Evolutionary conservation across 1,284 basidiomycete species (phyloP).

Genomic region (Mycena sp.): DNA sequence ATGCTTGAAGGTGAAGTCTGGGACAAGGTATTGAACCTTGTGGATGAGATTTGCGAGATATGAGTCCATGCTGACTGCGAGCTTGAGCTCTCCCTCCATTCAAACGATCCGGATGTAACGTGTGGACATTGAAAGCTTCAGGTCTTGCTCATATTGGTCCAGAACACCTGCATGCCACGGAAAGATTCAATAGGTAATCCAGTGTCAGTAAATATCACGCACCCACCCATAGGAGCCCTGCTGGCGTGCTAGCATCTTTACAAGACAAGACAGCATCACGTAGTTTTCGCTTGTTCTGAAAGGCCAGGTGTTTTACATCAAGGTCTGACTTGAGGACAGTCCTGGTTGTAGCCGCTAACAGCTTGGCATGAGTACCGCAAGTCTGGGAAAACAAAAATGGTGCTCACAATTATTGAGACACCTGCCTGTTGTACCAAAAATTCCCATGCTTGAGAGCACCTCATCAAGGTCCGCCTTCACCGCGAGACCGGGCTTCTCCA

Average conservation of each 20-base stretch:
- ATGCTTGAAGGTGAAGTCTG: slow-evolving; percentile 10
- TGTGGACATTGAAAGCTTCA: neutral
- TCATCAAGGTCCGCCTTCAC: neutral
- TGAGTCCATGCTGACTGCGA: neutral
- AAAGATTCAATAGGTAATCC: too few relatives aligned
- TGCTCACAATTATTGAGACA: neutral
- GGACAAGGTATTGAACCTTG: neutral
- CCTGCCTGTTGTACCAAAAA: neutral
- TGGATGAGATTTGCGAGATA: neutral
- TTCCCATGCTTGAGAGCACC: neutral
- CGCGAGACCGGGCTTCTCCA: neutral
- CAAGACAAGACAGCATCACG: neutral
- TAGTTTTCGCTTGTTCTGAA: neutral
- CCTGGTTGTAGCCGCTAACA: neutral
- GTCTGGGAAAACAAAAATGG: neutral
- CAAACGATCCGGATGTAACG: neutral
- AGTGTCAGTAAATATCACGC: too few relatives aligned
- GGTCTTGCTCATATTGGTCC: neutral
- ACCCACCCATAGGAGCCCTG: neutral
- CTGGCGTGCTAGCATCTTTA: neutral
- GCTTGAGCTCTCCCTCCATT: neutral
- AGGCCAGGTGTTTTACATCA: neutral
- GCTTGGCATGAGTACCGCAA: neutral
- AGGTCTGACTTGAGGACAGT: neutral
- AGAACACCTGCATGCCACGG: too few relatives aligned